Conservation (phyloP, 2,329 filamentous ascomycete genomes). For the Trichoderma polysporum region DNA sequence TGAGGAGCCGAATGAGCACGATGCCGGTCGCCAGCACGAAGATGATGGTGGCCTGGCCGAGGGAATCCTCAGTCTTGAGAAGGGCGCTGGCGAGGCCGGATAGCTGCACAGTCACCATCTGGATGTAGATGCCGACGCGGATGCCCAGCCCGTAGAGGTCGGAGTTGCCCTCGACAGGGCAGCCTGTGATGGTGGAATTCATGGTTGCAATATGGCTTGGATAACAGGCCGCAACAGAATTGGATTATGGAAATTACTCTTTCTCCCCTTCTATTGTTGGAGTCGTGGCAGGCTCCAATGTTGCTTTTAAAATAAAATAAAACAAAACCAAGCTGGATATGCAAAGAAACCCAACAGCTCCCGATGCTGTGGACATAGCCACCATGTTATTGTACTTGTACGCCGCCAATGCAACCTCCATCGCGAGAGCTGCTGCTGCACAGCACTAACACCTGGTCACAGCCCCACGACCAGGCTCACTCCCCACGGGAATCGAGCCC, state of each 20-base stretch:
- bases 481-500: background rate
- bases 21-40: constrained; percentile 27
- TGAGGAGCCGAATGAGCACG: constrained; percentile 24
- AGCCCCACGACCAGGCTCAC: constrained; percentile 2
- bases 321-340: background rate
- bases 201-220: background rate
- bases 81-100: constrained; percentile 24
- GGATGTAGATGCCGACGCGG: constrained; percentile 31
- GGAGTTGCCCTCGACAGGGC: constrained; percentile 26
- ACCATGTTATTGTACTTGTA: background rate
- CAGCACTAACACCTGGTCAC: background rate
- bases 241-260: background rate
- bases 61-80: constrained; percentile 26
- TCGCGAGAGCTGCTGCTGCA: background rate
- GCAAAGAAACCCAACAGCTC: background rate
- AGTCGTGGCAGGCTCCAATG: background rate
- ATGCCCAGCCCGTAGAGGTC: constrained; percentile 33
- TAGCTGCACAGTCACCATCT: constrained; percentile 30
- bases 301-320: background rate
- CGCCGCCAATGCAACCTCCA: background rate
- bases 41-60: constrained; percentile 28
- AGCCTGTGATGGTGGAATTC: constrained; percentile 7
- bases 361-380: background rate
- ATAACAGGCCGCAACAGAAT: background rate
- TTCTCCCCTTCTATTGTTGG: too few species aligned